Evolutionary conservation across 1,284 basidiomycete species (phyloP).

Genomic region (Ceratobasidium sp.): DNA sequence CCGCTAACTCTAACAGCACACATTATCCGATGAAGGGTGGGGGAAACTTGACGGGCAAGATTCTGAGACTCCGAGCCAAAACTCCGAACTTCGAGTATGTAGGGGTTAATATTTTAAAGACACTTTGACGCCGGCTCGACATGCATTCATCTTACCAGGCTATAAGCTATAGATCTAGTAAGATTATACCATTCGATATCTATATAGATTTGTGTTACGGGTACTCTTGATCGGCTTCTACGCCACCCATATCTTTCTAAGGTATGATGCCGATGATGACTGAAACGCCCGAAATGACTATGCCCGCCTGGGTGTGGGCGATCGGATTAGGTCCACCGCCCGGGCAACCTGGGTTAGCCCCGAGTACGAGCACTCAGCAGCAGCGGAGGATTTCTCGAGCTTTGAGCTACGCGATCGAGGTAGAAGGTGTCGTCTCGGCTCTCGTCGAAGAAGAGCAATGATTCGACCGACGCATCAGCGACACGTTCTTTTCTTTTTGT

Average conservation of each 20-base stretch:
- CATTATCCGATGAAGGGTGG: too few species aligned
- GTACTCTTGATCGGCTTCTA: conserved; percentile 18
- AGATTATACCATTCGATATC: too few species aligned
- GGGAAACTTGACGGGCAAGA: too few species aligned
- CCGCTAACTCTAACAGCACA: too few species aligned
- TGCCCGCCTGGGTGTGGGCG: conserved; percentile 23
- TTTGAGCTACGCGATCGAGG: conserved; percentile 33
- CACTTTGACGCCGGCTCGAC: too few species aligned
- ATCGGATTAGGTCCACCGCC: conserved; percentile 27
- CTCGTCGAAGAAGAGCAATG: conserved; percentile 13
- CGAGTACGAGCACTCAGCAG: background rate
- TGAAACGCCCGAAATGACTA: background rate
- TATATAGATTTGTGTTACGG: too few species aligned
- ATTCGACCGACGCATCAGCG: background rate
- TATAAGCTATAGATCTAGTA: too few species aligned
- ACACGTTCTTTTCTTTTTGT: background rate
- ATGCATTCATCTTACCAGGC: too few species aligned
- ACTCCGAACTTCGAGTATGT: too few species aligned
- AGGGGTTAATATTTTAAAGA: too few species aligned
- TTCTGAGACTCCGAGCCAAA: too few species aligned
- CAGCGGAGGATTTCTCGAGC: conserved; percentile 36
- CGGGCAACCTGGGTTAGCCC: conserved; percentile 1
- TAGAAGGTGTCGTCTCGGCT: conserved; percentile 12
- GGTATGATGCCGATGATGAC: conserved; percentile 9
- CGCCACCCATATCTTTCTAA: conserved; percentile 20